Conservation (phyloP, 768 basidiomycete genomes). For the Mycena kentingensis region DNA sequence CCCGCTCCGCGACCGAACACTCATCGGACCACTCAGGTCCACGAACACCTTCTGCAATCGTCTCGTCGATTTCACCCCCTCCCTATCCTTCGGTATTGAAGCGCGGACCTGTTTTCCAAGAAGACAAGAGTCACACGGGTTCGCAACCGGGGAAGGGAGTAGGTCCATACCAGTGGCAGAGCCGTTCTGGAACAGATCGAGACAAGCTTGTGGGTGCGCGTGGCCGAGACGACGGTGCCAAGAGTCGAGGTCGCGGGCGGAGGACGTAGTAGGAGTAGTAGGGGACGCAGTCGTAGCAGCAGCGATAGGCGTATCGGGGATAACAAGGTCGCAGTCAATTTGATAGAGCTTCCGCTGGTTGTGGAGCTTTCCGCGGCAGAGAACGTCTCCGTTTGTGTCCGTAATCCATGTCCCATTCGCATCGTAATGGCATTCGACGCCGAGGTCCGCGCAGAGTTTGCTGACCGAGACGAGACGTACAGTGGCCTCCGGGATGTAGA, state of each 20-base stretch:
- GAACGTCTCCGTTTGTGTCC: background rate
- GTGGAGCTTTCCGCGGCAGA: background rate
- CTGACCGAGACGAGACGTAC: conserved; percentile 6
- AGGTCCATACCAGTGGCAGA: conserved; percentile 12
- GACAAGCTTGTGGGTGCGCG: background rate
- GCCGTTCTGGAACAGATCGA: background rate
- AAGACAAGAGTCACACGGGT: conserved; percentile 29
- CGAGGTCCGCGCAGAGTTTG: background rate
- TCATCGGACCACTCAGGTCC: conserved; percentile 29
- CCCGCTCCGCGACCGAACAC: conserved; percentile 26
- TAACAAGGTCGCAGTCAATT: background rate
- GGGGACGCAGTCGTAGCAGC: background rate
- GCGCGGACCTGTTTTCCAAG: conserved; percentile 40
- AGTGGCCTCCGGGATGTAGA: conserved; percentile 4
- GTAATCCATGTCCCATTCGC: background rate
- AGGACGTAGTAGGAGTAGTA: background rate
- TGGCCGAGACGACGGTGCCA: conserved; percentile 8
- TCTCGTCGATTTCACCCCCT: conserved; percentile 28
- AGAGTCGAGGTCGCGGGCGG: background rate
- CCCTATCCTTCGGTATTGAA: conserved; percentile 32
- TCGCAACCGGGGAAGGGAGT: background rate
- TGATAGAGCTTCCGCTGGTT: background rate
- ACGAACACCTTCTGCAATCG: conserved; percentile 33
- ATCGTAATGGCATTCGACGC: background rate
- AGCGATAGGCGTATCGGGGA: background rate